A percentile compares a stretch with the other conserved stretches of the same genome.
These are phyloP conservation scores for Saturnispora dispora DNA, from an alignment of 805 yeast species.

Conservation along the genomic window DNA sequence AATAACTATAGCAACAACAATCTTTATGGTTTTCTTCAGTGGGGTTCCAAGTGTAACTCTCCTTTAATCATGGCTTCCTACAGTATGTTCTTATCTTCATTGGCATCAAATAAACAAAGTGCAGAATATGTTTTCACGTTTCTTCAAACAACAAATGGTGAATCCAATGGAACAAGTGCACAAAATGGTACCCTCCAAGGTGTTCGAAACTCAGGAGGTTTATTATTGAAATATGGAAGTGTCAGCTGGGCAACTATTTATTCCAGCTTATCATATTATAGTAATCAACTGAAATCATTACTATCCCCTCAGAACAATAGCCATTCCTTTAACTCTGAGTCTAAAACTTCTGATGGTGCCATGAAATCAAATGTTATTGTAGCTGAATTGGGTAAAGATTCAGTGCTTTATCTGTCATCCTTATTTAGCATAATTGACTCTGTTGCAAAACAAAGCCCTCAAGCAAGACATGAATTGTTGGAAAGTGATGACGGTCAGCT, in stretches of 20 bases:
- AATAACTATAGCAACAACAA: constrained; percentile 38
- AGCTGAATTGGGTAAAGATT: constrained; percentile 70
- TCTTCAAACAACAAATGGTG: constrained; percentile 27
- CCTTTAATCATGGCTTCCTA: constrained; percentile 77
- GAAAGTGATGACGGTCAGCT: constrained; percentile 28
- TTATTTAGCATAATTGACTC: constrained; percentile 57
- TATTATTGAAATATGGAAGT: constrained; percentile 21
- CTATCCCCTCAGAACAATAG: neutral
- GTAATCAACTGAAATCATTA: constrained; percentile 19
- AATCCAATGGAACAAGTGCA: constrained; percentile 8
- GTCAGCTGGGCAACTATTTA: constrained; percentile 32
- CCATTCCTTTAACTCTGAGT: neutral
- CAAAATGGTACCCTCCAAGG: neutral
- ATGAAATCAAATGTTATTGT: constrained; percentile 18
- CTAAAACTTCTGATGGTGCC: neutral
- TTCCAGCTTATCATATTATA: constrained; percentile 27
- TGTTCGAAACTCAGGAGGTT: constrained; percentile 12
- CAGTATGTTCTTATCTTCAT: constrained; percentile 67
- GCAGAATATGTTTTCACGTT: constrained; percentile 45
- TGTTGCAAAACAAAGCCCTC: constrained; percentile 36
- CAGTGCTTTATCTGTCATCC: constrained; percentile 64
- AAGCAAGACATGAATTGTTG: constrained; percentile 25
- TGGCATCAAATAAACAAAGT: constrained; percentile 52
- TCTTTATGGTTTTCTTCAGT: constrained; percentile 69
- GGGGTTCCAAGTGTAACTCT: constrained; percentile 78